Conservation (phyloP, 73 alveolate genomes). For the Paramecium tetraurelia region DNA sequence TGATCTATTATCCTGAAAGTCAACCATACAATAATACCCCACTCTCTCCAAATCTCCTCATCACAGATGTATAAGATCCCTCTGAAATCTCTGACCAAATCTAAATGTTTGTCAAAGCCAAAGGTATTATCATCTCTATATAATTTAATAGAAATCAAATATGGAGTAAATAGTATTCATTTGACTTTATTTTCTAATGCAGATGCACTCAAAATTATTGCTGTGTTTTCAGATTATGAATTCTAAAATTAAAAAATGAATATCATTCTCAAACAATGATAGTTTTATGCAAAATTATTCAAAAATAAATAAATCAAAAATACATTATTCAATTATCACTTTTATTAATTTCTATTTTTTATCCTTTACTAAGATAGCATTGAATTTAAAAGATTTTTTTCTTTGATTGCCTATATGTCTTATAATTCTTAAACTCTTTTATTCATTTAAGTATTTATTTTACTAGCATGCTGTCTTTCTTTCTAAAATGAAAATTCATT, state of each 20-base stretch:
- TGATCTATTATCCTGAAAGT: neutral
- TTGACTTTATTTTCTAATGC: neutral
- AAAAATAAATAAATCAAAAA: neutral
- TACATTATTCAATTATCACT: neutral
- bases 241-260: neutral
- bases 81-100: neutral
- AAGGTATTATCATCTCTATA: neutral
- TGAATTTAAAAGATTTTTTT: neutral
- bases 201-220: constrained; percentile 25
- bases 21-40: neutral
- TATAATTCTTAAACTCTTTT: neutral
- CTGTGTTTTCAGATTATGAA: constrained; percentile 14
- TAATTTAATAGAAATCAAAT: neutral
- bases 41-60: constrained; percentile 15
- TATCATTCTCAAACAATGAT: neutral
- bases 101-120: neutral
- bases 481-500: neutral
- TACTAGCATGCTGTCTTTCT: neutral
- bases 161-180: neutral
- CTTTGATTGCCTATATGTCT: neutral
- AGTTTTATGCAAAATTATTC: neutral
- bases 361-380: neutral
- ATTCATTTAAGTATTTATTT: neutral
- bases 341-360: neutral
- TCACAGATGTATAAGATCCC: neutral